A percentile compares a stretch with the other conserved stretches of the same genome.
These are phyloP conservation scores for Tilletia walkeri DNA, from an alignment of 1,284 basidiomycete genomes.

Conservation along the genomic window DNA sequence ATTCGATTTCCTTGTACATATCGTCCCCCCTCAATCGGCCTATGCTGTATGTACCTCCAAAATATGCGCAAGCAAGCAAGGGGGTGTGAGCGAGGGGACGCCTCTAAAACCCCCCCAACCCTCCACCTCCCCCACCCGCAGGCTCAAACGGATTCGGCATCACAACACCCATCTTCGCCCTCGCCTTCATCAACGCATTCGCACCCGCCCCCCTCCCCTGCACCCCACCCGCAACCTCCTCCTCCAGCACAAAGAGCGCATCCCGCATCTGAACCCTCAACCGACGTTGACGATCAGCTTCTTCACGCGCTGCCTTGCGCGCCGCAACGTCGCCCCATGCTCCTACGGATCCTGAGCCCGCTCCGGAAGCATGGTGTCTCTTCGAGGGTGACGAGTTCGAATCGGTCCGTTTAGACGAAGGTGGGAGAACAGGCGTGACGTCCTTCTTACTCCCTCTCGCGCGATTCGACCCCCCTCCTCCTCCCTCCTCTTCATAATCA, in stretches of 20 bases:
- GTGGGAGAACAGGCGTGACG: not conserved
- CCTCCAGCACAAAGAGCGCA: slow-evolving; percentile 50
- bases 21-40: too few species aligned
- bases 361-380: not conserved
- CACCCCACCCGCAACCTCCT: slow-evolving; percentile 29
- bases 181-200: slow-evolving; percentile 27
- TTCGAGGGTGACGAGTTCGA: not conserved
- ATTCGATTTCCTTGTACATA: too few species aligned
- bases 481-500: not conserved
- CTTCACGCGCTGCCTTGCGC: slow-evolving; percentile 44
- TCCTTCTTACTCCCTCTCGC: slow-evolving; percentile 16
- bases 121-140: not conserved
- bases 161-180: slow-evolving; percentile 15
- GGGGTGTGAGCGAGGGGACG: not conserved
- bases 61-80: too few species aligned
- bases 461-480: not conserved
- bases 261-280: slow-evolving; percentile 48
- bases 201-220: slow-evolving; percentile 30
- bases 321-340: slow-evolving; percentile 52
- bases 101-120: not conserved
- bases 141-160: not conserved
- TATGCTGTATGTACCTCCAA: too few species aligned
- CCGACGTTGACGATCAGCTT: slow-evolving; percentile 43
- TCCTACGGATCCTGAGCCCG: slow-evolving; percentile 22
- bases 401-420: not conserved